Conservation (phyloP, 345 rosid species). For the Brassica incana region DNA sequence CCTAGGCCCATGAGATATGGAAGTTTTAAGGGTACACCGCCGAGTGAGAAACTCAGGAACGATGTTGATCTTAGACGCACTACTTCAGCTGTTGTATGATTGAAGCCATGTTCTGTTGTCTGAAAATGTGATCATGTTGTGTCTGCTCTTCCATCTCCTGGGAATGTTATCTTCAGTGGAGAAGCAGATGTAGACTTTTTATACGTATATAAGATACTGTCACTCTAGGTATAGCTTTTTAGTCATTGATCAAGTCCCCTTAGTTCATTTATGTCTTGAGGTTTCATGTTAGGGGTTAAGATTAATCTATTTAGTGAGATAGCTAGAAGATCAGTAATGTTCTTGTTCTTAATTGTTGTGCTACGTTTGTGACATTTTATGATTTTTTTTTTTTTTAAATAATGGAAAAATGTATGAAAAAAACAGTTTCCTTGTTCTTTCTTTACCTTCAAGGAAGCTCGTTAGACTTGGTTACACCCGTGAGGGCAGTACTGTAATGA, state of each 20-base stretch:
- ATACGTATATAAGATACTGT: constrained; percentile 42
- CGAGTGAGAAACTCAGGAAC: constrained; percentile 54
- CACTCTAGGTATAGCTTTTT: constrained; percentile 45
- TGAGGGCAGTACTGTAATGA: constrained; percentile 73
- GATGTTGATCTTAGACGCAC: constrained; percentile 75
- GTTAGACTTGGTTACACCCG: constrained; percentile 63
- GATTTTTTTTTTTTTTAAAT: neutral
- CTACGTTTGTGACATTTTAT: neutral
- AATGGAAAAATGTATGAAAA: neutral
- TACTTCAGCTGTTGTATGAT: constrained; percentile 69
- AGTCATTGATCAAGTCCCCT: constrained; percentile 41
- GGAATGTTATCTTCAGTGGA: neutral
- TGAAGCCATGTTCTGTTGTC: constrained; percentile 17
- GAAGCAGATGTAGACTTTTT: constrained; percentile 34
- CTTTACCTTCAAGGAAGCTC: constrained; percentile 85
- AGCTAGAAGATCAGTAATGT: neutral
- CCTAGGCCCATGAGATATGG: constrained; percentile 80
- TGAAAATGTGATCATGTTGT: constrained; percentile 19
- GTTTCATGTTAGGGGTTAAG: neutral
- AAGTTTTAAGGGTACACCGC: constrained; percentile 74
- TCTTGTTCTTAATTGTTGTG: too few species aligned
- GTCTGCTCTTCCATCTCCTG: constrained; percentile 31
- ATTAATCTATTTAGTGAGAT: neutral
- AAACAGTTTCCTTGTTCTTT: too few species aligned
- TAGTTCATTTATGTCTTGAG: constrained; percentile 19